These are phyloP conservation scores for Lasiosphaeria miniovina DNA, from an alignment of 495 filamentous ascomycete genomes.

Conservation along the genomic window DNA sequence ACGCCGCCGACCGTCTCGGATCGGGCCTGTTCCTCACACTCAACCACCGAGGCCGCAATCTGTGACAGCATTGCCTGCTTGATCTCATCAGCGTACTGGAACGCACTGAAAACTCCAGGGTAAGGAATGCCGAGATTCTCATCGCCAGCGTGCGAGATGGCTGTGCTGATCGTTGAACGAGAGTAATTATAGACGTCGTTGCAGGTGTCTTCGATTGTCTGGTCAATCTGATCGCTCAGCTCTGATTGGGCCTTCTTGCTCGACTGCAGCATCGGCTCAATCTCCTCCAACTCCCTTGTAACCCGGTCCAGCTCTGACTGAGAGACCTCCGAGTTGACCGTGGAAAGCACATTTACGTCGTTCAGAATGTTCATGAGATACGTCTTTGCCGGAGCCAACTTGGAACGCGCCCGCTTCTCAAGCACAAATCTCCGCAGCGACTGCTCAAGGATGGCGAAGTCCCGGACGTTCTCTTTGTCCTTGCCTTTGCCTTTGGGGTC, in stretches of 20 bases:
- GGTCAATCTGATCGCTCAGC: constrained; percentile 75
- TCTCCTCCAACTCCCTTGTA: constrained; percentile 69
- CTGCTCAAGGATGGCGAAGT: constrained; percentile 85
- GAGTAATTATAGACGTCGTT: constrained; percentile 81
- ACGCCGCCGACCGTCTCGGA: constrained; percentile 77
- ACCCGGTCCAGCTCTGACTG: constrained; percentile 84
- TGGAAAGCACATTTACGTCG: constrained; percentile 77
- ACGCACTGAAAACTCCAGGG: constrained; percentile 77
- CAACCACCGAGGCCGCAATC: constrained; percentile 70
- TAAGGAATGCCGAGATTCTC: constrained; percentile 78
- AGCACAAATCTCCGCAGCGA: constrained; percentile 91
- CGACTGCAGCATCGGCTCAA: constrained; percentile 81
- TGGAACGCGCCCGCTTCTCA: constrained; percentile 91
- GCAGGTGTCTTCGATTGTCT: constrained; percentile 78
- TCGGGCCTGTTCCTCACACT: constrained; percentile 83
- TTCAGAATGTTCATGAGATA: constrained; percentile 92
- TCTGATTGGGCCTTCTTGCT: constrained; percentile 80
- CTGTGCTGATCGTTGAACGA: constrained; percentile 63
- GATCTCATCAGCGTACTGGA: constrained; percentile 90
- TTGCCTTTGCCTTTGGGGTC: constrained; percentile 85
- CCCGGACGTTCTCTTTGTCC: constrained; percentile 78
- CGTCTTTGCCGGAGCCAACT: constrained; percentile 91
- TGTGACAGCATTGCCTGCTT: constrained; percentile 87
- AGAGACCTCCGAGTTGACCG: constrained; percentile 83
- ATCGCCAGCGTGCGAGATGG: constrained; percentile 73